Evolutionary conservation across 495 filamentous ascomycete species (phyloP).

Genomic region (Xanthoparmelia taractica): DNA sequence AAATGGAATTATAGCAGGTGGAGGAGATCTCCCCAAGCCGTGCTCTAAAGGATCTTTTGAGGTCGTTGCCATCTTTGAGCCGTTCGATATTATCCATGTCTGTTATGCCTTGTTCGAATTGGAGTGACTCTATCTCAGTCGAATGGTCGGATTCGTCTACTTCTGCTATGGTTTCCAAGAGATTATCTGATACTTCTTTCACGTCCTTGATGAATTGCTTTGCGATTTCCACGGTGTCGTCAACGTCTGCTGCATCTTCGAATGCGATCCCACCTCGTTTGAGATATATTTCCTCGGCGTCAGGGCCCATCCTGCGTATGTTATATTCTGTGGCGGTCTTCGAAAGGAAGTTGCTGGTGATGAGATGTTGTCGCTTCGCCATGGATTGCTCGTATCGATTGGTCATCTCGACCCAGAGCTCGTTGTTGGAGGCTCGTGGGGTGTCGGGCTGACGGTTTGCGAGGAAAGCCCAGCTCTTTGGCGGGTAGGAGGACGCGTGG

Average conservation of each 20-base stretch:
- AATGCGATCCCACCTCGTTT: neutral
- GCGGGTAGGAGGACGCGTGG: neutral
- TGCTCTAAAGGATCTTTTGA: neutral
- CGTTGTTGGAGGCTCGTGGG: neutral
- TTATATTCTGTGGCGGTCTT: neutral
- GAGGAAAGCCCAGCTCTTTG: neutral
- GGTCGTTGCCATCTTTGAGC: neutral
- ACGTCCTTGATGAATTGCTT: neutral
- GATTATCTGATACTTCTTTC: neutral
- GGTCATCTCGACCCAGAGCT: conserved; percentile 1
- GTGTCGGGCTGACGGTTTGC: neutral
- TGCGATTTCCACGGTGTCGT: neutral
- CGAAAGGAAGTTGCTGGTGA: neutral
- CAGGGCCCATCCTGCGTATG: neutral
- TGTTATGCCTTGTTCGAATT: neutral
- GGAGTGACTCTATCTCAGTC: neutral
- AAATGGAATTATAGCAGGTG: neutral
- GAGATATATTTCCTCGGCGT: neutral
- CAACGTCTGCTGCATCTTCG: neutral
- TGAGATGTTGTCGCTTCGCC: neutral
- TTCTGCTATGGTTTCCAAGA: neutral
- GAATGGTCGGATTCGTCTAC: too few relatives aligned
- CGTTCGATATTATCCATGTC: neutral
- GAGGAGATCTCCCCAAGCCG: neutral
- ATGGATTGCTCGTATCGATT: neutral